These are phyloP conservation scores for Hippophae tibetana DNA, from an alignment of 306 rosid species.

Conservation along the genomic window DNA sequence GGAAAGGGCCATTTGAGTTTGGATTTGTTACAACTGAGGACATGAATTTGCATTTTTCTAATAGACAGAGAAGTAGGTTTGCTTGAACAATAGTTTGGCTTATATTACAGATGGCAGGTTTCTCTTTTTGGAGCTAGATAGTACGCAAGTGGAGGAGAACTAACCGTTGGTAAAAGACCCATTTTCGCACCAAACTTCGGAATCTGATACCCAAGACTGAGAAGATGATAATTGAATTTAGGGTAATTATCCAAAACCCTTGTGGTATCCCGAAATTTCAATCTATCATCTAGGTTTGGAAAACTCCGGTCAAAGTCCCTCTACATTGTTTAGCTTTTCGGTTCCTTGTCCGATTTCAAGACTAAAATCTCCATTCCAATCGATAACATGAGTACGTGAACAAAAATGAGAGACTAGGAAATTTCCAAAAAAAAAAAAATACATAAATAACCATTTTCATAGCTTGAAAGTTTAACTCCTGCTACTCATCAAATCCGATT, in stretches of 20 bases:
- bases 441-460: too few relatives aligned
- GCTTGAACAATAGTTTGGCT: conserved; percentile 37
- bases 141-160: conserved; percentile 28
- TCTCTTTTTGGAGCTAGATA: conserved; percentile 23
- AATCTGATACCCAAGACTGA: conserved; percentile 1
- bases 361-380: too few relatives aligned
- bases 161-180: conserved; percentile 4
- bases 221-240: conserved; percentile 3
- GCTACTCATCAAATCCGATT: too few relatives aligned
- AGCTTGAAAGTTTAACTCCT: too few relatives aligned
- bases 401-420: too few relatives aligned
- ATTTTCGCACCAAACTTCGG: conserved; percentile 14
- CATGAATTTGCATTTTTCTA: conserved; percentile 50
- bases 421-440: too few relatives aligned
- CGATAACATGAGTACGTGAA: too few relatives aligned
- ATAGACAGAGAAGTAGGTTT: conserved; percentile 45
- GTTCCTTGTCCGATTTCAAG: too few relatives aligned
- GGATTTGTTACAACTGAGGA: conserved; percentile 62
- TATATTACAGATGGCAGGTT: conserved; percentile 52
- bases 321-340: too few relatives aligned
- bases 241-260: background rate
- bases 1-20: conserved; percentile 48
- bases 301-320: too few relatives aligned
- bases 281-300: too few relatives aligned
- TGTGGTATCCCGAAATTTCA: background rate